Base-by-base conservation (phyloP, 2,329 filamentous ascomycete species). In the Apiospora saccharicola region DNA sequence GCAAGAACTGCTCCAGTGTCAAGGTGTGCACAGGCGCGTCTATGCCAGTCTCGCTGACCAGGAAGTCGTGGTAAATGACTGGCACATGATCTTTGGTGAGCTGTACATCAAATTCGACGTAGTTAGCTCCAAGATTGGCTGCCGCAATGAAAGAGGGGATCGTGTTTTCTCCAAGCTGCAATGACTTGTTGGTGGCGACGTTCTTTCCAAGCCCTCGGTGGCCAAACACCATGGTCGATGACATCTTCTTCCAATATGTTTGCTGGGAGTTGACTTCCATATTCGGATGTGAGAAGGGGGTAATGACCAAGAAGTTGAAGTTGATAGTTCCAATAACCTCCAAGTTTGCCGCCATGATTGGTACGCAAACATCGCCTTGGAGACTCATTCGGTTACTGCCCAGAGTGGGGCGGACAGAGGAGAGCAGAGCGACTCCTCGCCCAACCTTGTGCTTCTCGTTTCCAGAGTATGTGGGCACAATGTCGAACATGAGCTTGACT, bases 41-140 rank as follows among this genome's bases (percentile, higher is more conserved):
- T 71, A 98, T 96, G 13, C 97, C 96, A 0, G 96, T 98, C 83
- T 99, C 96, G 80, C 95, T 98, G 81, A 99, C 96, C 19, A 98
- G 87, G 79, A 99, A 99, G 82, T 99, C 96, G 80, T 99, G 96
- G 80, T 99, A 99, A 78, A 99, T 98, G 75, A 99, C 96, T 0
- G 96, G 96, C 1, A 99, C 95, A 78, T 97, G 95, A 80, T 99
- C 96, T 80, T 99, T 99, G n/a, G 96, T 99, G 51, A 99, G 86
- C 81, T 99, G 96, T 0, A 99, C 96, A 80, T 99, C 96, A 78
- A 93, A 92, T 77, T 92, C 90, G 67, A 93, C 90, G 76, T 92
- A 92, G 71, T 92, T 89, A 3, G 90, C 96, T 12, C 96, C 96
- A 70, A 99, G 83, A 76, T 98, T 98, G 61, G 96, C 95, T 2